Percentiles rank a stretch among this genome's conserved stretches.
phyloP scores from a whole-genome alignment of 495 filamentous ascomycete genomes.

The Lepraria neglecta region DNA sequence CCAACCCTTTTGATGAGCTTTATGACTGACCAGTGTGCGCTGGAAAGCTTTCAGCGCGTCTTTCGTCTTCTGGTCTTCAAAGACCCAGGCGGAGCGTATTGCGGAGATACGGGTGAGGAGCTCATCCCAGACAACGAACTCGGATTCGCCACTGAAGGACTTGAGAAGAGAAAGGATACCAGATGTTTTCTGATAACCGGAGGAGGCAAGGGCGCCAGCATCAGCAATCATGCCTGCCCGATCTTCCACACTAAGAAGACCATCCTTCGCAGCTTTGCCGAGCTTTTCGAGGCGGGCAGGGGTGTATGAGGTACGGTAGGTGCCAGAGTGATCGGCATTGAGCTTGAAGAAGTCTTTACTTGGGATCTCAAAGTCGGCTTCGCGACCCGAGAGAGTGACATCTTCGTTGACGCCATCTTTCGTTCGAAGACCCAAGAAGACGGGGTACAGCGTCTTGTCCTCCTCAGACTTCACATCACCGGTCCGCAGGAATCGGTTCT shows the following conservation, averaged over 20 bases:
- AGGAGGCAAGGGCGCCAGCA: constrained; percentile 80
- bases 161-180: constrained; percentile 79
- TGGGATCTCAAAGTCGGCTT: constrained; percentile 62
- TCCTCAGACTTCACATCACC: constrained; percentile 61
- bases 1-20: constrained; percentile 85
- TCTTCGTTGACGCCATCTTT: constrained; percentile 52
- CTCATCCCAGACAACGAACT: constrained; percentile 94
- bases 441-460: constrained; percentile 64
- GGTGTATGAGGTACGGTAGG: constrained; percentile 59
- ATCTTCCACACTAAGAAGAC: constrained; percentile 85
- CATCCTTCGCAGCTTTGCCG: constrained; percentile 71
- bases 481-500: constrained; percentile 63
- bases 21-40: constrained; percentile 62
- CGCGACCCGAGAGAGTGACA: constrained; percentile 62
- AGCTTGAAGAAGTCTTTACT: constrained; percentile 62
- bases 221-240: constrained; percentile 95
- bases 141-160: constrained; percentile 72
- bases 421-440: constrained; percentile 55
- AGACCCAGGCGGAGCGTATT: constrained; percentile 79
- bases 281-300: constrained; percentile 57
- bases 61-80: constrained; percentile 66
- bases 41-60: constrained; percentile 78
- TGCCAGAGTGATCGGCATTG: constrained; percentile 59
- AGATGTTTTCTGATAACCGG: constrained; percentile 89
- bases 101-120: constrained; percentile 68